These are phyloP conservation scores for Pseudozyma pruni DNA, from an alignment of 1,284 basidiomycete genomes.

Conservation along the genomic window DNA sequence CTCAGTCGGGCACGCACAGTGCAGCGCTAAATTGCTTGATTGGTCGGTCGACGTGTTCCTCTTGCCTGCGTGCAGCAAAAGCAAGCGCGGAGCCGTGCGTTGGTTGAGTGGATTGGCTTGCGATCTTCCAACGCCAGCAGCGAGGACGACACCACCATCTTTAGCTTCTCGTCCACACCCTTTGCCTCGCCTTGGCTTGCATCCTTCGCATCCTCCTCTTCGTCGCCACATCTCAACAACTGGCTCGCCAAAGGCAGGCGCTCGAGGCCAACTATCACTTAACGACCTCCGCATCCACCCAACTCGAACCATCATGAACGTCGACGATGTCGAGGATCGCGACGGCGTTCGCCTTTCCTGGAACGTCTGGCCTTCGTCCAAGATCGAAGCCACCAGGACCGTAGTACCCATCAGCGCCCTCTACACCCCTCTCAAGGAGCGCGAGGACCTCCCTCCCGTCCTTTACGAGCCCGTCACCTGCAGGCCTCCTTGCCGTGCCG, in stretches of 20 bases:
- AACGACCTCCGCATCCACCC: neutral
- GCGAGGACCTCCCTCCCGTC: conserved; percentile 94
- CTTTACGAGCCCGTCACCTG: conserved; percentile 98
- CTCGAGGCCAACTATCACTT: neutral
- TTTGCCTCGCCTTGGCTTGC: conserved; percentile 12
- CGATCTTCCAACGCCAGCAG: conserved; percentile 27
- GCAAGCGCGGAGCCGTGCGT: conserved; percentile 28
- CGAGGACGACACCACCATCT: conserved; percentile 11
- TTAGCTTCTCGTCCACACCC: neutral
- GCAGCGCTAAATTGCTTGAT: neutral
- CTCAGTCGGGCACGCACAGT: no score
- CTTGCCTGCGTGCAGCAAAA: neutral
- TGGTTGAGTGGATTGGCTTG: conserved; percentile 1
- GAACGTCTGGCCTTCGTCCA: conserved; percentile 98
- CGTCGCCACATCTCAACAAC: neutral
- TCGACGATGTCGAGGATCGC: conserved; percentile 69
- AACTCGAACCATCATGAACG: conserved; percentile 44
- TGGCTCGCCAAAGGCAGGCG: conserved; percentile 16
- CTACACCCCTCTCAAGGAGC: conserved; percentile 95
- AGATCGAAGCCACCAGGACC: conserved; percentile 96
- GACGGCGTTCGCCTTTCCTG: conserved; percentile 75
- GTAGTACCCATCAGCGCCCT: conserved; percentile 97
- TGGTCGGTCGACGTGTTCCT: conserved; percentile 19
- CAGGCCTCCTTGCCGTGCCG: conserved; percentile 95
- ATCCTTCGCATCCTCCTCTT: neutral